Base-by-base conservation (phyloP, 1,284 basidiomycete genomes). In the Hypsizygus ulmarius region DNA sequence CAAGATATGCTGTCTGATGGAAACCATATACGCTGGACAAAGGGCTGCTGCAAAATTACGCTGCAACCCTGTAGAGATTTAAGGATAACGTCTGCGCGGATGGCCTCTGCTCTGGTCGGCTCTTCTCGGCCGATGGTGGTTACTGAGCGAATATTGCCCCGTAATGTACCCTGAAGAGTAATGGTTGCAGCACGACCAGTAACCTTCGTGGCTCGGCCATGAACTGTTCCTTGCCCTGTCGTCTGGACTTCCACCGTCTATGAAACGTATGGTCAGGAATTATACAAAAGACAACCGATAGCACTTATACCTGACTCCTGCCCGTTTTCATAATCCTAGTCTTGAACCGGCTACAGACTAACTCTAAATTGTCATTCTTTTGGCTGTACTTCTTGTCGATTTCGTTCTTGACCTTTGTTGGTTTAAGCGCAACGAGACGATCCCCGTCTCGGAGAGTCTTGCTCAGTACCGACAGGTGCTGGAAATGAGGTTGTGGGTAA, bases 11-110 rank as follows among this genome's bases (percentile, higher is more conserved):
- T 44, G 11, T 43, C 44, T 5, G 51, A 45, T 0, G 60, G 63
- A 29, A 72, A 55, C 70, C 72, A 78, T 9, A 82, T 71, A 18
- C 61, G 61, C 34, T 61, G 57, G 35, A 79, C 69, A 56, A 79
- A 82, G 0, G 75, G 71, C 39, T 71, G 63, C 2, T 61, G 53
- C 34, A 71, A 59, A 36, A 80, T 56, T 1, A 53, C 50, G 3
- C 54, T 50, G 0, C 33, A 45, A 3, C 60, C 51, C 46, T 76
- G 72, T 6, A 82, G 54, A 0, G 65, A 61, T 5, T 45, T 30
- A 21, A 75, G 63, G 6, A 77, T 57, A n/a, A 70, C 51, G 0
- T 42, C 34, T 15, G 62, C 59, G n/a, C 73, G 69, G 40, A 57
- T 27, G 0, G 41, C 47, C 51, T 82, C 77, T 1, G 77, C 72